These are phyloP conservation scores for Schoenoplectus tabernaemontani DNA, from an alignment of 202 grass and related monocot species.

Conservation along the genomic window DNA sequence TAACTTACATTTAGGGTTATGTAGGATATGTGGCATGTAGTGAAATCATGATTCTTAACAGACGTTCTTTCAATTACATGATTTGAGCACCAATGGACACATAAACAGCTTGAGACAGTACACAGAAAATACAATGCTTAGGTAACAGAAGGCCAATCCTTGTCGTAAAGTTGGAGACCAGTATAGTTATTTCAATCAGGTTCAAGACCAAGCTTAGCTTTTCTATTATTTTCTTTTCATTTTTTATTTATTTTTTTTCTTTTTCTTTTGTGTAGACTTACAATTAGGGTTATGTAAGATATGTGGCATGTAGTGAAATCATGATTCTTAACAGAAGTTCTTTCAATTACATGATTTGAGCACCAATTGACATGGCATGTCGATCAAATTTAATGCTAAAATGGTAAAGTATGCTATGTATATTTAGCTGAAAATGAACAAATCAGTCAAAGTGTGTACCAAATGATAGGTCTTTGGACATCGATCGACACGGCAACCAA, in stretches of 20 bases:
- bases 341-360: not conserved
- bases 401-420: slow-evolving; percentile 5
- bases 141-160: not conserved
- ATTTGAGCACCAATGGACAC: not conserved
- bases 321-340: not conserved
- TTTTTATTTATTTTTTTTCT: too few relatives aligned
- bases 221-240: not conserved
- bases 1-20: not conserved
- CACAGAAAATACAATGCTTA: not conserved
- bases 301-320: not conserved
- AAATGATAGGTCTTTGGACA: slow-evolving; percentile 96
- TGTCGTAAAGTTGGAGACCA: not conserved
- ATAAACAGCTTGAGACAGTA: not conserved
- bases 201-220: not conserved
- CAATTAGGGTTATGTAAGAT: not conserved
- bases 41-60: not conserved
- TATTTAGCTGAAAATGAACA: slow-evolving; percentile 9
- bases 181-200: not conserved
- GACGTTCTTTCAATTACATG: not conserved
- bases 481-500: slow-evolving; percentile 86
- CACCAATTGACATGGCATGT: not conserved
- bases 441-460: slow-evolving; percentile 31
- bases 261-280: not conserved
- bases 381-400: slow-evolving; percentile 16
- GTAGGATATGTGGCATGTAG: not conserved